Conservation (phyloP, 495 filamentous ascomycete species). For the Podospora tetraspora region DNA sequence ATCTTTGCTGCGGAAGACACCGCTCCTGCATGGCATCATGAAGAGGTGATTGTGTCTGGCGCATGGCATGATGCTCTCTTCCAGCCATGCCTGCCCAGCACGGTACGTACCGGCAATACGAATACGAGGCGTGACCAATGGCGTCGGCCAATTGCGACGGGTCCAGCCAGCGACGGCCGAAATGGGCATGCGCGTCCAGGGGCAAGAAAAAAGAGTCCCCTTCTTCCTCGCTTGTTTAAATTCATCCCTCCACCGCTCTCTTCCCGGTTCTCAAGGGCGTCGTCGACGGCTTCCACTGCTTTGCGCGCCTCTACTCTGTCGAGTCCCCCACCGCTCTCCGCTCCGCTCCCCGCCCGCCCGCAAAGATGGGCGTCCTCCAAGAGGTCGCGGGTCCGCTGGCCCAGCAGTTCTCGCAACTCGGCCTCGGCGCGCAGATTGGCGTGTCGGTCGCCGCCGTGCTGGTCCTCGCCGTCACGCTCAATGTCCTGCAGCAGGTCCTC, state of each 20-base stretch:
- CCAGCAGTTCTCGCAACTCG: conserved; percentile 40
- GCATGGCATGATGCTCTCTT: conserved; percentile 20
- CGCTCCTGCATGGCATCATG: conserved; percentile 12
- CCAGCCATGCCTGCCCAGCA: not conserved
- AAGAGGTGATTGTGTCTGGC: conserved; percentile 9
- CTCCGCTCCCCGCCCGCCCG: not conserved
- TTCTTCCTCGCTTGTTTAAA: not conserved
- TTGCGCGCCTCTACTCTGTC: not conserved
- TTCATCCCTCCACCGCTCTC: not conserved
- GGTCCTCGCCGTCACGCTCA: conserved; percentile 54
- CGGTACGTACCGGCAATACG: conserved; percentile 21
- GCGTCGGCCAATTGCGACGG: conserved; percentile 9
- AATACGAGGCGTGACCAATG: conserved; percentile 26
- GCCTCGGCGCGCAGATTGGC: conserved; percentile 42
- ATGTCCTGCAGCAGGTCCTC: conserved; percentile 63
- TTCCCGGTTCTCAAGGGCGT: not conserved
- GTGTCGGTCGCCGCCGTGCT: conserved; percentile 42
- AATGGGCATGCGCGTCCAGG: conserved; percentile 3
- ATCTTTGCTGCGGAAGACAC: conserved; percentile 8
- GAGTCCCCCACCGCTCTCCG: not conserved
- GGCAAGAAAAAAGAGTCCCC: conserved; percentile 9
- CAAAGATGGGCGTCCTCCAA: conserved; percentile 49
- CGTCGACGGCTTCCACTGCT: not conserved
- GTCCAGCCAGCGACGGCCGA: not conserved
- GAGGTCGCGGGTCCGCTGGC: conserved; percentile 40